phyloP scores from a whole-genome alignment of 371 early-diverging fungal genomes.

The Mortierella sp. region DNA sequence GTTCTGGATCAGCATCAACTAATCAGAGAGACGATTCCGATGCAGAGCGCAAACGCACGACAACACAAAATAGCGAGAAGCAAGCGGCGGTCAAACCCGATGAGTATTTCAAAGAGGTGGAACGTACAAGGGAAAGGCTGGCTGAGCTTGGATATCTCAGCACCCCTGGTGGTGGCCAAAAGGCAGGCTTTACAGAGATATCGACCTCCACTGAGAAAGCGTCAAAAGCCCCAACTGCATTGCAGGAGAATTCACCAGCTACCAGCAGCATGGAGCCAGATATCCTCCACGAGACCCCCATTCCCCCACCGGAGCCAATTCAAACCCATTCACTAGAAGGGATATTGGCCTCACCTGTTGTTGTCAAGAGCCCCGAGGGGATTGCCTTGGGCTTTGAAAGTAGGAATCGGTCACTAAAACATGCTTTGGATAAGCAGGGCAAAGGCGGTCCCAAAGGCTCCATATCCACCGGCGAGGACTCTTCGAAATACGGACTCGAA shows the following conservation, averaged over 20 bases:
- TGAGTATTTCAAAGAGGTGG: conserved; percentile 26
- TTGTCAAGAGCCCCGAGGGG: conserved; percentile 25
- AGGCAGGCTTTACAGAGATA: background rate
- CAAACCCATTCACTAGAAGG: background rate
- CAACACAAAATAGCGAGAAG: too few relatives aligned
- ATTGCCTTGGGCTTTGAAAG: background rate
- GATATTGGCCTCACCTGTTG: conserved; percentile 32
- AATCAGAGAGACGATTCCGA: background rate
- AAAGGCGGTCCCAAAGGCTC: background rate
- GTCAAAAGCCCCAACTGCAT: background rate
- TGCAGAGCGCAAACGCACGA: background rate
- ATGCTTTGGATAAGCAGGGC: background rate
- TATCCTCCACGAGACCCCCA: too few relatives aligned
- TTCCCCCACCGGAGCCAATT: background rate
- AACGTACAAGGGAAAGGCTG: conserved; percentile 16
- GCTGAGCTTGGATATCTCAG: conserved; percentile 19
- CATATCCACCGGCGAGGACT: background rate
- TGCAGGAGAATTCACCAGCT: background rate
- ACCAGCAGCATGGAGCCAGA: background rate
- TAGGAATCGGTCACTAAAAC: background rate
- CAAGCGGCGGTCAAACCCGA: background rate
- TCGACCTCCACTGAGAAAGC: background rate
- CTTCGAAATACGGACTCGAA: background rate
- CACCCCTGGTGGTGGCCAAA: background rate
- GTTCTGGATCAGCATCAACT: background rate